Conservation (phyloP, 164 flowering plant species). For the Sextonia rubra region DNA sequence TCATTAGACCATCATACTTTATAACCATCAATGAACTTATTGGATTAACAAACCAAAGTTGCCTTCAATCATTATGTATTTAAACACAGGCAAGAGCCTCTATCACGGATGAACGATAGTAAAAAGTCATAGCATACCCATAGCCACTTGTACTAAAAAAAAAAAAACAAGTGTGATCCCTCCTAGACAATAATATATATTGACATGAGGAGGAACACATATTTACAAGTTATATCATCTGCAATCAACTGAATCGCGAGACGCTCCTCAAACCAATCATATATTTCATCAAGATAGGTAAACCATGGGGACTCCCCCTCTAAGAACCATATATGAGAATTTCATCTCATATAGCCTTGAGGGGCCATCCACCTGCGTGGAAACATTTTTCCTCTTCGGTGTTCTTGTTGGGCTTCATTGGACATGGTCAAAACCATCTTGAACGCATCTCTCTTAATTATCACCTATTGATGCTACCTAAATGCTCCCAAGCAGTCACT, state of each 20-base stretch:
- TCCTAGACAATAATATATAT: not conserved
- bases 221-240: not conserved
- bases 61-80: too few relatives aligned
- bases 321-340: too few relatives aligned
- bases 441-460: too few relatives aligned
- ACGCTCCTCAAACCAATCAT: not conserved
- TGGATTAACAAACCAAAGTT: not conserved
- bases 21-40: not conserved
- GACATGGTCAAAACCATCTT: too few relatives aligned
- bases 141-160: conserved; percentile 3
- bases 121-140: not conserved
- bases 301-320: not conserved
- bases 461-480: too few relatives aligned
- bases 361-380: too few relatives aligned
- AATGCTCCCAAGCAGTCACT: too few relatives aligned
- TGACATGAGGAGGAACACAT: not conserved
- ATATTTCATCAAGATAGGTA: not conserved
- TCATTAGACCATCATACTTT: conserved; percentile 1
- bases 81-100: too few relatives aligned
- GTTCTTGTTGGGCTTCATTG: too few relatives aligned
- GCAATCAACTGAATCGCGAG: not conserved
- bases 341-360: too few relatives aligned
- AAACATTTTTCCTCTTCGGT: too few relatives aligned
- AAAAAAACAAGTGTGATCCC: conserved; percentile 1
- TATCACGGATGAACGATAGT: not conserved